These are phyloP conservation scores for Elsinoe necatrix DNA, from an alignment of 2,329 filamentous ascomycete genomes.

Conservation along the genomic window DNA sequence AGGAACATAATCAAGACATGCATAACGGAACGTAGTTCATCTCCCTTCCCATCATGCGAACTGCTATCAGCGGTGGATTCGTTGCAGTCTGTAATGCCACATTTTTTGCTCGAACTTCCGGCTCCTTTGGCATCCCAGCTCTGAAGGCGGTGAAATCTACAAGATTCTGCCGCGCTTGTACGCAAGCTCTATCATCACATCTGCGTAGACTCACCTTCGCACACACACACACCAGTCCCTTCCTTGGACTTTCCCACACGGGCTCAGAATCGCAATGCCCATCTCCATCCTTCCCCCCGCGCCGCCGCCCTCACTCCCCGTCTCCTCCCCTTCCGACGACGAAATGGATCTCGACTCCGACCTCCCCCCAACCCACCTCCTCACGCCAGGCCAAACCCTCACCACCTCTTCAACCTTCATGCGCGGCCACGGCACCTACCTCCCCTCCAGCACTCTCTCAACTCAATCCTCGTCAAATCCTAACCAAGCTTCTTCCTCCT, in stretches of 20 bases:
- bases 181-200: neutral
- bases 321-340: conserved; percentile 24
- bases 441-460: conserved; percentile 29
- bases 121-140: neutral
- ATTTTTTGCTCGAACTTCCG: neutral
- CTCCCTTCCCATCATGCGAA: no score
- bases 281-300: conserved; percentile 51
- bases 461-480: conserved; percentile 48
- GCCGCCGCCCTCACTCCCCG: conserved; percentile 27
- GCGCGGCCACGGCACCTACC: conserved; percentile 88
- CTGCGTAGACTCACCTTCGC: neutral
- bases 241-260: neutral
- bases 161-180: neutral
- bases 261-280: conserved; percentile 38
- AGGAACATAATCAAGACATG: no score
- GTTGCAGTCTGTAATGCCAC: neutral
- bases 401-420: conserved; percentile 96
- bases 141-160: neutral
- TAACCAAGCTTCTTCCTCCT: conserved; percentile 42
- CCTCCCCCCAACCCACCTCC: conserved; percentile 47
- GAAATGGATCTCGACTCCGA: conserved; percentile 40
- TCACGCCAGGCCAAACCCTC: conserved; percentile 82
- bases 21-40: no score
- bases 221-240: neutral
- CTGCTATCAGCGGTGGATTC: no score